Base-by-base conservation (phyloP, 805 yeast genomes). In the Kodamaea hsintzibuensis region DNA sequence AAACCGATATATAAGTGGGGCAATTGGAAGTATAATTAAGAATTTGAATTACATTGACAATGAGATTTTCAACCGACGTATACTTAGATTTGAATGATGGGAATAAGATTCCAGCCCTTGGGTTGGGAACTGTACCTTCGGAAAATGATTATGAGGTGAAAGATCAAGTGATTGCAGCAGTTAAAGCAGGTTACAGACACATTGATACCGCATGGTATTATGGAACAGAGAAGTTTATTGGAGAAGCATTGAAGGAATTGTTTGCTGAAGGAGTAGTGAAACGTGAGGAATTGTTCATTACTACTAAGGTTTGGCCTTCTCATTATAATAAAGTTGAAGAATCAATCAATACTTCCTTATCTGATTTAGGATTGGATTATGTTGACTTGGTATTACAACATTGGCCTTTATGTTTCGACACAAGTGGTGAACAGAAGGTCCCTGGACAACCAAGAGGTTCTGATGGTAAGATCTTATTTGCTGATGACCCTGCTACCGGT, bases 71-170 rank as follows among this genome's bases (percentile, higher is more conserved):
- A 7, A 77, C 80, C 1, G 74, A 70, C 45, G 67, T 76, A 30
- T 60, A 64, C 22, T 76, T 82, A 58, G 73, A 71, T 7, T 74
- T 88, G 40, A 81, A 81, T 68, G 80, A 83, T 60, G 91, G 91
- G 16, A 67, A 71, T 45, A 64, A 61, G 33, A 81, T 88, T 53
- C 93, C 93, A 3, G 85, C 85, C 2, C 64, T 87, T 40, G 92
- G 89, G 0, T 73, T 88, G 38, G 95, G 95, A 10, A 72, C 76
- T 14, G 71, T 70, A 2, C 67, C 73, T 6, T 62, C 73, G 4
- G 64, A 62, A 8, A 70, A 67, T 48, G 67, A 65, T n/a, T 56
- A 56, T 4, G 73, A 64, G 17, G 70, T 70, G 7, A 69, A 65
- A 51, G 58, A 68, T 19, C 74, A 71, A 57, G 75, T 72, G 3